Evolutionary conservation across 2,329 filamentous ascomycete genomes (phyloP), one percentile per base, ranked within the genome.

Genomic region (Pseudogymnoascus verrucosus): DNA sequence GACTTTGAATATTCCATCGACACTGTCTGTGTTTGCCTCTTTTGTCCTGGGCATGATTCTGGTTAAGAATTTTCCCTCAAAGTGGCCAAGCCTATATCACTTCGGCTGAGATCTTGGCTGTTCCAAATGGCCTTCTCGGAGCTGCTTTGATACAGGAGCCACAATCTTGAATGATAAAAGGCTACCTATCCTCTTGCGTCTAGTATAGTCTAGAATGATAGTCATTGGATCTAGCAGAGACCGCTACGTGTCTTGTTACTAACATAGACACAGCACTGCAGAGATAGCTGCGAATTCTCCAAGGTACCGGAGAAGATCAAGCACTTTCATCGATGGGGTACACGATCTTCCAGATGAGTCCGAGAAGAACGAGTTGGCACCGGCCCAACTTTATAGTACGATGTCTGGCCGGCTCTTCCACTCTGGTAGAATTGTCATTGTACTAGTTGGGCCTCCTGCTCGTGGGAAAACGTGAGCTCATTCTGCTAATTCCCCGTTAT

Each of bases 361-460:
- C 67, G 34, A 39, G 34, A 80, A 70, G 57, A 82, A 83, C 16
- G 85, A 93, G 70, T 85, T 96, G 84, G 95, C 95, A 4, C 95
- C 95, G 31, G 95, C 95, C 69, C 95, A 99, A 78, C 83, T 99
- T 54, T 99, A 99, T 79, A 97, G 92, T 76, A 99, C 95, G 62
- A 96, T 98, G 83, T 98, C 93, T 59, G 95, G 95, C 60, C 87
- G 95, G 44, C 86, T 99, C 31, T 99, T 99, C 75, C 95, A 99
- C 76, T 97, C 95, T 21, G 95, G 95, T 59, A 87, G 93, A 64
- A 99, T 99, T 74, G 93, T 93, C 59, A 98, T 99, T 71, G 93
- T 95, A 68, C 97, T 96, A 74, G 95, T 98, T 69, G 95, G 95
- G 23, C 84, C 97, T 31, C 95, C 95, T 44, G 95, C 95, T 40